Evolutionary conservation across 2,329 filamentous ascomycete species (phyloP), one percentile per base, ranked within the genome.

Genomic region (Ceratocystis smalleyi): DNA sequence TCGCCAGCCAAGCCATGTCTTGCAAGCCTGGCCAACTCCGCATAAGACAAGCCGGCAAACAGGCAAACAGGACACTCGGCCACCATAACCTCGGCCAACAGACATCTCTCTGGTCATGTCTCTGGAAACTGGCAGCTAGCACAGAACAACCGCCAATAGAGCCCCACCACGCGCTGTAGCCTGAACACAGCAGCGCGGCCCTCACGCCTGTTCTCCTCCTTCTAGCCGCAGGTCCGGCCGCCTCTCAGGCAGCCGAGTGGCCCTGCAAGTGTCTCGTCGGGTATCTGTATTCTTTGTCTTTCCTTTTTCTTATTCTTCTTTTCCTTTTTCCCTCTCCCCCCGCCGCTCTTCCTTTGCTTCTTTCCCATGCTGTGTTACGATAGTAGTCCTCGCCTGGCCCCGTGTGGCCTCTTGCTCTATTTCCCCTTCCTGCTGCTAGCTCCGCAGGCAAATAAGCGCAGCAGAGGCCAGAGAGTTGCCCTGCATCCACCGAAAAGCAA

Each of bases 401-500:
- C 19, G 17, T 17, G 5, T 47, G 7, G 8, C n/a, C n/a, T 19
- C 47, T 24, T 49, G n/a, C 45, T 22, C 19, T 47, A 12, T n/a
- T 19, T 47, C 17, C 5, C 45, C 47, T 49, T 22, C 47, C 35
- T 40, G 10, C 35, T 40, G 10, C 35, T 40, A 40, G 10, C 35
- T 40, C 35, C 12, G 35, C 10, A 40, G 8, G 0, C 1, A 32
- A 55, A 7, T 32, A 55, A 55, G 51, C 51, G 51, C 51, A 30
- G 51, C 51, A 55, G 24, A 55, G 51, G 51, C 51, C 51, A 55
- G 51, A 55, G 22, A 55, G 51, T 40, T 55, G 51, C 51, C 51
- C n/a, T 55, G 51, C 27, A 55, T 27, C 12, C 47, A 40, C 35
- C 12, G 35, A 49, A 49, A 22, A 19, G 45, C 8, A 47, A 47